These are phyloP conservation scores for Picochlorum sp. DNA, from an alignment of 139 green algal species.

Conservation along the genomic window DNA sequence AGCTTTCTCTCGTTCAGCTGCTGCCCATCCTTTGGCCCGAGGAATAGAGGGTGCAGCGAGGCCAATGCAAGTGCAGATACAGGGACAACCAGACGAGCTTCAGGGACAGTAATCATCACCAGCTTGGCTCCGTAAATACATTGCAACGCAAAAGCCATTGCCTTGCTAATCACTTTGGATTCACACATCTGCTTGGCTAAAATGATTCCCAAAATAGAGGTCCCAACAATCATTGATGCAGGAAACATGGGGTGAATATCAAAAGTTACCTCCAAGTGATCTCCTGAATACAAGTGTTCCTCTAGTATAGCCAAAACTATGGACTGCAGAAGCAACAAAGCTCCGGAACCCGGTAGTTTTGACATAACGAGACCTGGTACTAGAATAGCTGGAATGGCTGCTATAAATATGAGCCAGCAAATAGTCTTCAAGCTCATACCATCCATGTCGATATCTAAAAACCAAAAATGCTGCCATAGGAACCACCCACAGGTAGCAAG, in stretches of 20 bases:
- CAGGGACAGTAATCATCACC: conserved; percentile 73
- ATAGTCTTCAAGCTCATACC: conserved; percentile 49
- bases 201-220: conserved; percentile 54
- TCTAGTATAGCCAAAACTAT: conserved; percentile 59
- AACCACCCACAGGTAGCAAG: conserved; percentile 47
- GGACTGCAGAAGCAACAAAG: conserved; percentile 47
- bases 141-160: conserved; percentile 29
- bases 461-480: conserved; percentile 72
- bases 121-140: conserved; percentile 77
- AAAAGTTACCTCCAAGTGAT: conserved; percentile 35
- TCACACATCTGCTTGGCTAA: conserved; percentile 20
- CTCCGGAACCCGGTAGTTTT: background rate
- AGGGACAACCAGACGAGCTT: conserved; percentile 31
- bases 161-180: background rate
- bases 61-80: conserved; percentile 32
- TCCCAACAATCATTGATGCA: conserved; percentile 72
- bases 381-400: conserved; percentile 53
- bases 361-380: conserved; percentile 54
- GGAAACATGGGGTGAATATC: conserved; percentile 66
- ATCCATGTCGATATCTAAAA: conserved; percentile 54
- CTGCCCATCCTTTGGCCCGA: conserved; percentile 13
- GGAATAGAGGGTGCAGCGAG: conserved; percentile 36
- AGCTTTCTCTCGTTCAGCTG: conserved; percentile 18
- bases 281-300: conserved; percentile 49
- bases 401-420: conserved; percentile 53